A percentile compares a stretch with the other conserved stretches of the same genome.
phyloP scores from a whole-genome alignment of 73 alveolate species.

The Paramecium tetraurelia region DNA sequence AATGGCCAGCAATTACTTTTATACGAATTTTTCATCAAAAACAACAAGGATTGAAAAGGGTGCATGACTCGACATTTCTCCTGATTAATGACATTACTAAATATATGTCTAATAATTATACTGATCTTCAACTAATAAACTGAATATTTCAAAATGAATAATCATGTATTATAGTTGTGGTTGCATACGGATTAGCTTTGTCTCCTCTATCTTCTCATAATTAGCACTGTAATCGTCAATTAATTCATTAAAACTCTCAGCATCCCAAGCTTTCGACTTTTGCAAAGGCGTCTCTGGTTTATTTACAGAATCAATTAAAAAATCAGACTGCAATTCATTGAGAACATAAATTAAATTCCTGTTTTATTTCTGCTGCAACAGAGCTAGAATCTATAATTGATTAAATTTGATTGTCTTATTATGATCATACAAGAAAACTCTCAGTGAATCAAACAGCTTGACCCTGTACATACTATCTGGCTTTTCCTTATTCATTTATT shows the following conservation, averaged over 20 bases:
- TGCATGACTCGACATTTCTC: slow-evolving; percentile 30
- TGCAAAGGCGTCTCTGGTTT: not conserved
- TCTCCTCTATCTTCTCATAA: slow-evolving; percentile 14
- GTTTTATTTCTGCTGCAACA: not conserved
- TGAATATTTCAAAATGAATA: slow-evolving; percentile 16
- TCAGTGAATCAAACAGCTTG: not conserved
- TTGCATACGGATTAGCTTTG: not conserved
- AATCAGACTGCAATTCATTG: not conserved
- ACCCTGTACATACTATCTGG: not conserved
- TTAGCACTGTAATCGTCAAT: not conserved
- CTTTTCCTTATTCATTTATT: not conserved
- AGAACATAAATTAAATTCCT: not conserved
- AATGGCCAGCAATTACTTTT: slow-evolving; percentile 29
- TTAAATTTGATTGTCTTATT: slow-evolving; percentile 10
- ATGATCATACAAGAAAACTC: slow-evolving; percentile 40
- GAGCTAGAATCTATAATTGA: not conserved
- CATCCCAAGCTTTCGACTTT: not conserved
- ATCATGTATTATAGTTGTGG: not conserved
- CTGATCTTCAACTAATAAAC: slow-evolving; percentile 39
- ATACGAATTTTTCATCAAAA: not conserved
- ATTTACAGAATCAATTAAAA: not conserved
- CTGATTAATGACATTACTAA: slow-evolving; percentile 7
- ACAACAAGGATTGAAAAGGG: not conserved
- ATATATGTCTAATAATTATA: not conserved
- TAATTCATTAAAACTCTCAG: not conserved